These are phyloP conservation scores for Capronia coronata DNA, from an alignment of 2,329 filamentous ascomycete species.

Conservation along the genomic window DNA sequence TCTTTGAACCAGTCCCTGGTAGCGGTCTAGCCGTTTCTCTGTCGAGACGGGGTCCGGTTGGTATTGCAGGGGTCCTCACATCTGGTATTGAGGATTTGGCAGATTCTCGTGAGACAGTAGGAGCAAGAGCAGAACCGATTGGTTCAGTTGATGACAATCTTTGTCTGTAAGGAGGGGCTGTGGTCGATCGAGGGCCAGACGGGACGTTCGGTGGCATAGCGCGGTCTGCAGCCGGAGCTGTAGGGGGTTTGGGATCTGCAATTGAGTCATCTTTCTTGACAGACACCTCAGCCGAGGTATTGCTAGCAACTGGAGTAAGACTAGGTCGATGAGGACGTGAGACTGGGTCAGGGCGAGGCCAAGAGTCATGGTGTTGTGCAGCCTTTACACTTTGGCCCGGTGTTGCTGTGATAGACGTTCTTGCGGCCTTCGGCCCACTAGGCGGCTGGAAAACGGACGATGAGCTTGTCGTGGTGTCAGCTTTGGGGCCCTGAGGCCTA, in stretches of 20 bases:
- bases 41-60: slow-evolving; percentile 25
- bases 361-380: slow-evolving; percentile 13
- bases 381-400: slow-evolving; percentile 10
- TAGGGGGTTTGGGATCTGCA: slow-evolving; percentile 14
- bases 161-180: slow-evolving; percentile 17
- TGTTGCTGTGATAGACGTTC: slow-evolving; percentile 21
- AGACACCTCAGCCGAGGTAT: slow-evolving; percentile 10
- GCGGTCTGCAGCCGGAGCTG: slow-evolving; percentile 13
- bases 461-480: slow-evolving; percentile 5
- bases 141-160: slow-evolving; percentile 23
- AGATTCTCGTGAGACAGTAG: slow-evolving; percentile 13
- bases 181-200: slow-evolving; percentile 23
- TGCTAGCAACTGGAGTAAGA: slow-evolving; percentile 4
- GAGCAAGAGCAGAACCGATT: slow-evolving; percentile 9
- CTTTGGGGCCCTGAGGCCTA: slow-evolving; percentile 13
- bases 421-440: slow-evolving; percentile 41
- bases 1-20: slow-evolving; percentile 13
- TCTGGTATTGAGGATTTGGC: slow-evolving; percentile 16
- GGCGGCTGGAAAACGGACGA: slow-evolving; percentile 34
- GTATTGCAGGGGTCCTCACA: slow-evolving; percentile 13
- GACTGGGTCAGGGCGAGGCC: slow-evolving; percentile 16
- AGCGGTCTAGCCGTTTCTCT: slow-evolving; percentile 16
- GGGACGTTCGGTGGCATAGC: slow-evolving; percentile 26
- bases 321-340: slow-evolving; percentile 17
- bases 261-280: slow-evolving; percentile 17